These are phyloP conservation scores for Nigrograna mackinnonii DNA, from an alignment of 2,329 filamentous ascomycete genomes.

Conservation along the genomic window DNA sequence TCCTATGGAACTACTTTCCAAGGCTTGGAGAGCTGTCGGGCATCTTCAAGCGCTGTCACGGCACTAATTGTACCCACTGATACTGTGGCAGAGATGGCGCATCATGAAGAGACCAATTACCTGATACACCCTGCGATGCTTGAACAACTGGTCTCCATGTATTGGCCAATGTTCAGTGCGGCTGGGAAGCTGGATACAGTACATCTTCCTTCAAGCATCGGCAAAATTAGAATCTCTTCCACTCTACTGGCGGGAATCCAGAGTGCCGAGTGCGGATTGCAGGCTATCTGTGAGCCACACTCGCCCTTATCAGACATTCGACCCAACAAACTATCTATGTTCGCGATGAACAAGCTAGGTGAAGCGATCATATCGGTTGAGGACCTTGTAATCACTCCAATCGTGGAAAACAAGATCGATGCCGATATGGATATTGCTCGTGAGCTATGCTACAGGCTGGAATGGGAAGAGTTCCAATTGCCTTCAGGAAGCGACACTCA, in stretches of 20 bases:
- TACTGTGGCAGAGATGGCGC: constrained; percentile 28
- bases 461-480: constrained; percentile 21
- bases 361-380: constrained; percentile 23
- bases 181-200: constrained; percentile 14
- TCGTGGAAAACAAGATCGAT: constrained; percentile 15
- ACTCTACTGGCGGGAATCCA: constrained; percentile 9
- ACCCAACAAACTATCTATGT: constrained; percentile 24
- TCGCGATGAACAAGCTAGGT: constrained; percentile 14
- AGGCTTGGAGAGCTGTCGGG: constrained; percentile 52
- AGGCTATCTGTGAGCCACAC: constrained; percentile 17
- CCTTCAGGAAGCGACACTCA: not conserved
- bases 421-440: constrained; percentile 9
- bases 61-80: constrained; percentile 18
- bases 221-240: constrained; percentile 20
- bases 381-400: constrained; percentile 22
- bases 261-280: constrained; percentile 9
- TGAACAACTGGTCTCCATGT: constrained; percentile 29
- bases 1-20: constrained; percentile 58
- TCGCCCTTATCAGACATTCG: constrained; percentile 7
- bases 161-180: constrained; percentile 28
- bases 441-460: constrained; percentile 31
- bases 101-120: constrained; percentile 25
- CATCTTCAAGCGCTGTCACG: constrained; percentile 34
- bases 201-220: constrained; percentile 26
- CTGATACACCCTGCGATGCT: constrained; percentile 27